A percentile compares a stretch with the other conserved stretches of the same genome.
Evolutionary conservation across 305 asterid genomes (phyloP).

Genomic region (Fraxinus paxiana): DNA sequence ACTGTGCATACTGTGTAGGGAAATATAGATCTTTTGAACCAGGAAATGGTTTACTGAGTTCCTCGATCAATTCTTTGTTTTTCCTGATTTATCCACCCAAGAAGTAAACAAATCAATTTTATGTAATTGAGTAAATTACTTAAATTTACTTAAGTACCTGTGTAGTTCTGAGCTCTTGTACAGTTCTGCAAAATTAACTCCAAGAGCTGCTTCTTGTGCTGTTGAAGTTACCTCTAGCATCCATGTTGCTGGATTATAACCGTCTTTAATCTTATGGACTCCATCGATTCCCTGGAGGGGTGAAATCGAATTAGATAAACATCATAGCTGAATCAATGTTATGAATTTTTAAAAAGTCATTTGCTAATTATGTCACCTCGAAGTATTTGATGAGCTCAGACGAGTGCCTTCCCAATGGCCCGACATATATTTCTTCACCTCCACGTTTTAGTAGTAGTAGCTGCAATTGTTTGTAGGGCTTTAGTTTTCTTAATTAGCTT

Average conservation of each 20-base stretch:
- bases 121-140: background rate
- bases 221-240: conserved; percentile 77
- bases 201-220: conserved; percentile 62
- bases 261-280: conserved; percentile 55
- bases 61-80: conserved; percentile 65
- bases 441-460: conserved; percentile 78
- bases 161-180: conserved; percentile 67
- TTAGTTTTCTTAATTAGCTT: conserved; percentile 6
- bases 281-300: conserved; percentile 50
- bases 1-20: conserved; percentile 54
- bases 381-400: conserved; percentile 62
- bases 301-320: background rate
- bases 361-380: conserved; percentile 47
- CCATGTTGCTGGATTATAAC: conserved; percentile 96
- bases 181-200: conserved; percentile 55
- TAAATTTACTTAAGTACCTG: conserved; percentile 33
- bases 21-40: conserved; percentile 56
- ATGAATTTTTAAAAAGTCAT: background rate
- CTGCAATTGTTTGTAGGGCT: conserved; percentile 37
- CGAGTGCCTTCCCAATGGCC: conserved; percentile 73
- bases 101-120: background rate
- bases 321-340: background rate
- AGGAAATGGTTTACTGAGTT: conserved; percentile 56
- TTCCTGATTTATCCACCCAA: conserved; percentile 44
- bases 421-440: conserved; percentile 82